Conservation (phyloP, 78 protist genomes). For the Planoprotostelium fungivorum region DNA sequence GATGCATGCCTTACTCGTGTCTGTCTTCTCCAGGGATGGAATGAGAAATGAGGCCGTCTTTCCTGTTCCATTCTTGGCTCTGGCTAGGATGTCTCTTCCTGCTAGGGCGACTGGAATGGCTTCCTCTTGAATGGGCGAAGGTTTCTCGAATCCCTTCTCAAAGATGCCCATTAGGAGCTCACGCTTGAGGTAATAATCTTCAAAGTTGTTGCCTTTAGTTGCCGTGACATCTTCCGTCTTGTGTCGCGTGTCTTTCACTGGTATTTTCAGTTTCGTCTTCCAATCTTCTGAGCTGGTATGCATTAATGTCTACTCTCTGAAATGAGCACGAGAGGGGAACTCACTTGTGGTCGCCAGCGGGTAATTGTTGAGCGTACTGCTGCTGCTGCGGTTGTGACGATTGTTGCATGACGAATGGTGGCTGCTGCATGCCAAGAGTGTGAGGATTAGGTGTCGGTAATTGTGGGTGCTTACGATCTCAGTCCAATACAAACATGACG, state of each 20-base stretch:
- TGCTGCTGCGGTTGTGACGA: too few species aligned
- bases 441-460: too few species aligned
- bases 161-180: conserved; percentile 96
- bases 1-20: conserved; percentile 43
- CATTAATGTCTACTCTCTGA: too few species aligned
- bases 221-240: conserved; percentile 90
- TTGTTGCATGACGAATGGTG: too few species aligned
- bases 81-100: conserved; percentile 88
- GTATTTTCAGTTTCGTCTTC: conserved; percentile 39
- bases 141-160: conserved; percentile 95
- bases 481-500: too few species aligned
- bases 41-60: conserved; percentile 95
- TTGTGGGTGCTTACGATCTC: too few species aligned
- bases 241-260: conserved; percentile 57
- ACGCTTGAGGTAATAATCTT: conserved; percentile 90
- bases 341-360: too few species aligned
- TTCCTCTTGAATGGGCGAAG: conserved; percentile 98
- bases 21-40: conserved; percentile 88
- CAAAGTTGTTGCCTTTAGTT: conserved; percentile 87
- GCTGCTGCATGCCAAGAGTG: too few species aligned
- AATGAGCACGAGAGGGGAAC: too few species aligned
- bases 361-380: too few species aligned
- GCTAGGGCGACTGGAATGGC: conserved; percentile 89
- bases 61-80: conserved; percentile 99
- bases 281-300: too few species aligned